Evolutionary conservation across 1,139 yeast species (phyloP).

Genomic region (Pichia sp.): DNA sequence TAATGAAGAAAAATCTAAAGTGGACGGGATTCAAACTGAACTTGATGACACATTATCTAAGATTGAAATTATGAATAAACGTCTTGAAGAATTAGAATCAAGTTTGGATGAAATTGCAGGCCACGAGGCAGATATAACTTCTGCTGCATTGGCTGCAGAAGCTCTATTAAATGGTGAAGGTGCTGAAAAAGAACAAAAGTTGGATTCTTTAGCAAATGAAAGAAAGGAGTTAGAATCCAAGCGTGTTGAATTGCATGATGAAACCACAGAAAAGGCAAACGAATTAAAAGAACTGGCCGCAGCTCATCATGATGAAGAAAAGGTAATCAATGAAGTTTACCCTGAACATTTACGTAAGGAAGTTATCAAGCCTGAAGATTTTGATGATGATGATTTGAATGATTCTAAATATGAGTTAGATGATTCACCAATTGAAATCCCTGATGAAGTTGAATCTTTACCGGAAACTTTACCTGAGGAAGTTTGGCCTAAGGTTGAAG

Average conservation of each 20-base stretch:
- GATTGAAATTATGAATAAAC: slow-evolving; percentile 22
- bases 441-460: slow-evolving; percentile 23
- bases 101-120: slow-evolving; percentile 22
- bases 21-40: slow-evolving; percentile 19
- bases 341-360: slow-evolving; percentile 48
- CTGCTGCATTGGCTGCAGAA: slow-evolving; percentile 10
- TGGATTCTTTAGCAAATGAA: slow-evolving; percentile 30
- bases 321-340: slow-evolving; percentile 41
- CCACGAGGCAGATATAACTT: slow-evolving; percentile 23
- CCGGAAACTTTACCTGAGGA: slow-evolving; percentile 23
- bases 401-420: slow-evolving; percentile 25
- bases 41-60: slow-evolving; percentile 19
- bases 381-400: slow-evolving; percentile 27
- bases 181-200: slow-evolving; percentile 25
- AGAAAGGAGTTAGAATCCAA: slow-evolving; percentile 38
- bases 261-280: slow-evolving; percentile 40
- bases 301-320: slow-evolving; percentile 35
- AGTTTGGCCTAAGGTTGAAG: slow-evolving; percentile 24
- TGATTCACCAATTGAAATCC: slow-evolving; percentile 27
- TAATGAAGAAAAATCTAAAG: slow-evolving; percentile 25
- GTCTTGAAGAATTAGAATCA: slow-evolving; percentile 21
- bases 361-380: slow-evolving; percentile 32
- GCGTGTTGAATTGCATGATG: slow-evolving; percentile 37
- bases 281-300: slow-evolving; percentile 41
- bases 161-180: slow-evolving; percentile 7